Evolutionary conservation across 805 yeast species (phyloP).

Genomic region (Candida pseudofarinosa): DNA sequence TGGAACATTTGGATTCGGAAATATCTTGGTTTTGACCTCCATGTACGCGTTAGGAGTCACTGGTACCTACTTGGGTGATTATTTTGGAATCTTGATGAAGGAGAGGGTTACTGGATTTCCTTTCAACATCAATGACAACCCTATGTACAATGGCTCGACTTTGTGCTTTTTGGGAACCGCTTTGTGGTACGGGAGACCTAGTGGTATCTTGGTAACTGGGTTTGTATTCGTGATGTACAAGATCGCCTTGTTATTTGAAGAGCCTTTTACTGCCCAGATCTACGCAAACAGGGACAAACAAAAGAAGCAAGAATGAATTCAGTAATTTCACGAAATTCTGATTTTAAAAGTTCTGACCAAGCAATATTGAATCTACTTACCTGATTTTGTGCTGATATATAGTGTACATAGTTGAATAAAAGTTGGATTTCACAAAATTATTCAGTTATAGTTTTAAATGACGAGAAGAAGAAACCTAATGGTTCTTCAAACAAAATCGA

Average conservation of each 20-base stretch:
- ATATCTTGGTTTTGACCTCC: slow-evolving; percentile 72
- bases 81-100: slow-evolving; percentile 92
- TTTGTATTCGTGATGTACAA: slow-evolving; percentile 79
- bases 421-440: too few species aligned
- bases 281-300: slow-evolving; percentile 67
- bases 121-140: slow-evolving; percentile 84
- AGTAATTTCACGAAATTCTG: background rate
- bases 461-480: background rate
- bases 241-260: slow-evolving; percentile 84
- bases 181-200: slow-evolving; percentile 82
- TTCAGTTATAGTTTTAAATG: background rate
- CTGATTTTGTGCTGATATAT: background rate
- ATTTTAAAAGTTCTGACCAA: background rate
- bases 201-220: slow-evolving; percentile 71
- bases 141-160: slow-evolving; percentile 95
- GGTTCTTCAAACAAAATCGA: slow-evolving; percentile 19
- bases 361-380: background rate
- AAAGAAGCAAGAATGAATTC: slow-evolving; percentile 4
- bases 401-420: background rate
- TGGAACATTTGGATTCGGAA: slow-evolving; percentile 60
- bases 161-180: slow-evolving; percentile 89
- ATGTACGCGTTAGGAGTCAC: slow-evolving; percentile 94
- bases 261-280: slow-evolving; percentile 91
- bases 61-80: slow-evolving; percentile 96
- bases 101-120: slow-evolving; percentile 90